A percentile compares a stretch with the other conserved stretches of the same genome.
Conservation (phyloP, 768 basidiomycete genomes). For the Mycena indigotica region DNA sequence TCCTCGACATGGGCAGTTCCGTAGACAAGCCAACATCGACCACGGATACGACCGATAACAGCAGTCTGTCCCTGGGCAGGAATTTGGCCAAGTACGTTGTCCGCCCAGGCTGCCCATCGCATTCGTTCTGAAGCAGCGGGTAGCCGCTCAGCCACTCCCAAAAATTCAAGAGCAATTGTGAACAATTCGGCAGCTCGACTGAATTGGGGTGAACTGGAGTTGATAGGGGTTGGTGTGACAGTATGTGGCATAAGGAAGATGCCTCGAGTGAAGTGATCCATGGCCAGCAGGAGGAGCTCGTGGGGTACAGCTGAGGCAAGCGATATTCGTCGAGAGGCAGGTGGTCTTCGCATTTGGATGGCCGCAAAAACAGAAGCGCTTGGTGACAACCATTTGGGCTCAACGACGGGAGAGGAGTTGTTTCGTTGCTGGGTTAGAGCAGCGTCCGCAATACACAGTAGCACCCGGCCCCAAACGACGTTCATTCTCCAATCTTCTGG, state of each 20-base stretch:
- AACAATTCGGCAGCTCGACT: slow-evolving; percentile 61
- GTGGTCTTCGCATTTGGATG: slow-evolving; percentile 50
- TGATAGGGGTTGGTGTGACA: slow-evolving; percentile 4
- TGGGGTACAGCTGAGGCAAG: slow-evolving; percentile 44
- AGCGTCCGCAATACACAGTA: slow-evolving; percentile 60
- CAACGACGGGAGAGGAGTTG: slow-evolving; percentile 17
- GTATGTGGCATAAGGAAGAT: slow-evolving; percentile 73
- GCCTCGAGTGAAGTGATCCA: slow-evolving; percentile 70
- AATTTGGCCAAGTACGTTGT: slow-evolving; percentile 64
- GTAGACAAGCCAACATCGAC: slow-evolving; percentile 57
- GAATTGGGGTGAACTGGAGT: slow-evolving; percentile 31
- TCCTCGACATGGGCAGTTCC: slow-evolving; percentile 59
- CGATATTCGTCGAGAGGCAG: slow-evolving; percentile 50
- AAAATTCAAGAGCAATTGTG: slow-evolving; percentile 65
- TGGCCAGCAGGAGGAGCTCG: slow-evolving; percentile 60
- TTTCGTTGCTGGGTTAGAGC: slow-evolving; percentile 10
- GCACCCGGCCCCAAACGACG: slow-evolving; percentile 65
- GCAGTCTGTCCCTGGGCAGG: slow-evolving; percentile 56
- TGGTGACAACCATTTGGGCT: slow-evolving; percentile 49
- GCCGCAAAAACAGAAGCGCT: slow-evolving; percentile 52
- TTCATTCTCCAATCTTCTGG: slow-evolving; percentile 72
- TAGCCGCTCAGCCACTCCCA: slow-evolving; percentile 61
- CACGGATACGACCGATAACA: slow-evolving; percentile 48
- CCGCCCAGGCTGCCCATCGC: slow-evolving; percentile 64
- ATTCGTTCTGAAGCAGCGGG: slow-evolving; percentile 45